Evolutionary conservation across 2,329 filamentous ascomycete species (phyloP).

Genomic region (Cytospora piceae): DNA sequence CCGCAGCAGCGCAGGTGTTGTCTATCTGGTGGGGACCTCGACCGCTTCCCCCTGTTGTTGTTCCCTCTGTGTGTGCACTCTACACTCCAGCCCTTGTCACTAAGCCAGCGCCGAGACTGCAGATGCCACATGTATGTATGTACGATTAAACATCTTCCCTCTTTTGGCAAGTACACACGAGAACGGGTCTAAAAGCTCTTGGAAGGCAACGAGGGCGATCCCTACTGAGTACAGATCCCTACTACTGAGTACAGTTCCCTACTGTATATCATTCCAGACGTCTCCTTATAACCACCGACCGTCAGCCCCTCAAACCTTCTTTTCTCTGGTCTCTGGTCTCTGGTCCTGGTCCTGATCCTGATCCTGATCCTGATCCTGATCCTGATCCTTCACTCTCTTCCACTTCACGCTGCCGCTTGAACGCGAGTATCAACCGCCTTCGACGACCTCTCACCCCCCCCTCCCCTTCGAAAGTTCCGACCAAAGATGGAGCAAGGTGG

Average conservation of each 20-base stretch:
- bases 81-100: not conserved
- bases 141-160: conserved; percentile 4
- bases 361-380: too few species aligned
- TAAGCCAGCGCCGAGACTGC: conserved; percentile 9
- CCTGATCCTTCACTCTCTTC: not conserved
- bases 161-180: conserved; percentile 31
- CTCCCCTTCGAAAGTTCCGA: not conserved
- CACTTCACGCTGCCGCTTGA: not conserved
- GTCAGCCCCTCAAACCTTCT: not conserved
- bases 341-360: not conserved
- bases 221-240: conserved; percentile 19
- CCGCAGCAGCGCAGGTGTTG: not conserved
- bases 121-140: not conserved
- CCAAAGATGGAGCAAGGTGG: conserved; percentile 23
- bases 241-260: conserved; percentile 12
- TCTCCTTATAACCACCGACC: not conserved
- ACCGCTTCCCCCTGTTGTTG: not conserved
- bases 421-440: not conserved
- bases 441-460: not conserved
- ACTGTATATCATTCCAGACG: conserved; percentile 6
- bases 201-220: conserved; percentile 20
- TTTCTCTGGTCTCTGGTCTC: not conserved
- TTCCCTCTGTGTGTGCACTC: too few species aligned
- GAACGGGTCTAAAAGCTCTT: conserved; percentile 11
- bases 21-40: not conserved